These are phyloP conservation scores for Phaeosphaeria sp. DNA, from an alignment of 2,329 filamentous ascomycete genomes.

Conservation along the genomic window DNA sequence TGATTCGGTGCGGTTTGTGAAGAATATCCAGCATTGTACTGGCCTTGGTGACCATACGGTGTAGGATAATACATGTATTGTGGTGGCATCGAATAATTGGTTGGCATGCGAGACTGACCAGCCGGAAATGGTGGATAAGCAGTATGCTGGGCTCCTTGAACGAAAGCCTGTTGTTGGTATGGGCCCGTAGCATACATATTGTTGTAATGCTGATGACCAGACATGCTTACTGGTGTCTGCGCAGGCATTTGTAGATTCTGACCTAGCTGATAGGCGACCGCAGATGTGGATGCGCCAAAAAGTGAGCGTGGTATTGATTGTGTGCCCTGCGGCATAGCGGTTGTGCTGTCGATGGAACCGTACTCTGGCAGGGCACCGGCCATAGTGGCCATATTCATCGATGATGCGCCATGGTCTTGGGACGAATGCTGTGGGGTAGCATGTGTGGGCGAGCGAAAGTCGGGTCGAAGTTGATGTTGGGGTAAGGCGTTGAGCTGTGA, in stretches of 20 bases:
- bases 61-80: conserved; percentile 46
- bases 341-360: conserved; percentile 22
- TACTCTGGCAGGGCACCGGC: conserved; percentile 46
- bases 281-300: conserved; percentile 48
- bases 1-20: conserved; percentile 32
- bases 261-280: conserved; percentile 49
- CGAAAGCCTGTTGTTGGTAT: conserved; percentile 34
- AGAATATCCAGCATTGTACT: conserved; percentile 33
- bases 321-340: conserved; percentile 23
- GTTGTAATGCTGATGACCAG: conserved; percentile 34
- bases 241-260: conserved; percentile 47
- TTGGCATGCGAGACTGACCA: conserved; percentile 33
- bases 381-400: conserved; percentile 48
- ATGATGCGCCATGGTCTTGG: conserved; percentile 33
- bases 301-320: conserved; percentile 40
- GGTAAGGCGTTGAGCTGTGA: conserved; percentile 46
- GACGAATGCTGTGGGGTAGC: conserved; percentile 27
- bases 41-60: conserved; percentile 38
- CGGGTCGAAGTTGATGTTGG: conserved; percentile 34
- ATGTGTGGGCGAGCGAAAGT: conserved; percentile 36
- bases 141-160: conserved; percentile 29
- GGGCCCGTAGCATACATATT: conserved; percentile 32
- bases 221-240: conserved; percentile 25
- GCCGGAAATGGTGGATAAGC: conserved; percentile 31
- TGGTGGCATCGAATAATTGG: conserved; percentile 36